Evolutionary conservation across 2,329 filamentous ascomycete genomes (phyloP).

Genomic region (Phialemoniopsis sp.): DNA sequence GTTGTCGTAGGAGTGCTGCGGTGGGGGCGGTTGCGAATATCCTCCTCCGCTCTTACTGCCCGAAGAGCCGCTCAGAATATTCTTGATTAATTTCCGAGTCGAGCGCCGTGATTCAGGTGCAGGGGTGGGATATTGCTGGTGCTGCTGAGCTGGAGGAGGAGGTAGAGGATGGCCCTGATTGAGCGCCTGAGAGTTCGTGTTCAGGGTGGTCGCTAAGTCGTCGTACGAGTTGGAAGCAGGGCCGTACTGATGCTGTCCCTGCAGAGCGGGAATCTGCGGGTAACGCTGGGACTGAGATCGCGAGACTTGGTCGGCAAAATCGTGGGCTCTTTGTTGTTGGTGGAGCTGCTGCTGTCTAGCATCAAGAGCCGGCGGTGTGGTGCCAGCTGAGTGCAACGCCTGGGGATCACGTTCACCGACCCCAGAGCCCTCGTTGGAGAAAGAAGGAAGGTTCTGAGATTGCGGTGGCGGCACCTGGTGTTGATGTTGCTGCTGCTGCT

Average conservation of each 20-base stretch:
- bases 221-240: conserved; percentile 34
- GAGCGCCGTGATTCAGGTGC: conserved; percentile 40
- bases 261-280: conserved; percentile 19
- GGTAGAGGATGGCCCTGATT: conserved; percentile 12
- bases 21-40: conserved; percentile 14
- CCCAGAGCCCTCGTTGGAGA: too few relatives aligned
- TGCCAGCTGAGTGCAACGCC: conserved; percentile 15
- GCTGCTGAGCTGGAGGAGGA: conserved; percentile 15
- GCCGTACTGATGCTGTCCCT: conserved; percentile 25
- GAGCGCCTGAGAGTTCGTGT: conserved; percentile 16
- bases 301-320: conserved; percentile 43
- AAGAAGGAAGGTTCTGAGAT: conserved; percentile 10
- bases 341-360: conserved; percentile 32
- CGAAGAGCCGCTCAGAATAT: conserved; percentile 41
- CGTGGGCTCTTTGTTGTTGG: conserved; percentile 26
- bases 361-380: conserved; percentile 17
- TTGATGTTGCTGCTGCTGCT: conserved; percentile 22
- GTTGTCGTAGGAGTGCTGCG: conserved; percentile 41
- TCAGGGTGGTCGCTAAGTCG: conserved; percentile 27
- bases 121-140: conserved; percentile 19
- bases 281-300: conserved; percentile 51
- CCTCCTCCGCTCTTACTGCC: conserved; percentile 20
- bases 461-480: conserved; percentile 18
- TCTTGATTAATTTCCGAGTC: conserved; percentile 50
- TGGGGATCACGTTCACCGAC: too few relatives aligned